Base-by-base conservation (phyloP, 441 rosid genomes). In the Bocquillonia castaneifolia region DNA sequence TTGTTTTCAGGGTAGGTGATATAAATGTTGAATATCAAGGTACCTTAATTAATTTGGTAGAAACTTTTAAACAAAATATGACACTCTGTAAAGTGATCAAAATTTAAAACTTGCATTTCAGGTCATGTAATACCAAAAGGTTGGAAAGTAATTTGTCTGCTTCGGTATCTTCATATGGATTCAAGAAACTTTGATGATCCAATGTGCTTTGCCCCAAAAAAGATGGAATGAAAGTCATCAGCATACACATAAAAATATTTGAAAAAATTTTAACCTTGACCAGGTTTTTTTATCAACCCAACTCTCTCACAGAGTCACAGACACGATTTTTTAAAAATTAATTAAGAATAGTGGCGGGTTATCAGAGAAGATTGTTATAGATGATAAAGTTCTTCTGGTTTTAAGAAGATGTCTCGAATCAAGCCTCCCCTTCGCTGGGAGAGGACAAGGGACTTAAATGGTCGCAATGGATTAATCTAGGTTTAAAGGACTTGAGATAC, bases 131-230 rank as follows among this genome's bases (percentile, higher is more conserved):
- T 78, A 47, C 88, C 88, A 5, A 69, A 81, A 67, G 63, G 68
- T 28, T 82, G 86, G 88, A 80, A 67, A 67, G 83, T 84, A 18
- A 42, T 79, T 1, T 0, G 66, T 1, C 80, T 79, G 85, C 18
- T 68, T 51, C 68, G 77, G 40, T 82, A 80, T 50, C 57, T 59
- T 22, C 83, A 74, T 44, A 78, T 71, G 9, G 40, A 84, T 72
- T 68, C 80, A 2, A 76, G 68, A 18, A 75, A 75, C 63, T 84
- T 77, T 26, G 78, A 84, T 0, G 77, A 84, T 68, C 88, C 85
- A 0, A 39, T 76, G 67, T 58, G 78, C 55, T 80, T 80, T 51
- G 73, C 82, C 28, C 86, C 83, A 7, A 75, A 82, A 4, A 59
- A n/a, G 77, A 77, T 84, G 86, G 83, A 68, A 75, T 58, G 79